phyloP scores from a whole-genome alignment of 805 yeast genomes.

The Kazachstania taianensis region DNA sequence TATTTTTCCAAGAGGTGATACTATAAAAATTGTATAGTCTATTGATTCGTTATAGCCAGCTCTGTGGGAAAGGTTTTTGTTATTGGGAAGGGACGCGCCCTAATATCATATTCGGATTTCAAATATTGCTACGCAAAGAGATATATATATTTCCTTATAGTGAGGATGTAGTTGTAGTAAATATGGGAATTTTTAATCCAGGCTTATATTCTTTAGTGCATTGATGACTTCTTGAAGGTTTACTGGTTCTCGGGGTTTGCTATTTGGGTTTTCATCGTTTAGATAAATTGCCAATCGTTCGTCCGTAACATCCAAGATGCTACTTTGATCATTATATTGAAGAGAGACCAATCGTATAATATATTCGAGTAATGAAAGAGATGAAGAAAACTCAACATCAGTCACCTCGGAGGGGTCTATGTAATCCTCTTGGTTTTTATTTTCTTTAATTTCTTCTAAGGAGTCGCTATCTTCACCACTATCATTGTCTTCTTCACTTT shows the following conservation, averaged over 20 bases:
- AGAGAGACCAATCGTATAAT: conserved; percentile 47
- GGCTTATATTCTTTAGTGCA: conserved; percentile 3
- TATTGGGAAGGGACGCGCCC: too few species aligned
- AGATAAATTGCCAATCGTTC: conserved; percentile 54
- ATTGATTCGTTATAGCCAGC: too few species aligned
- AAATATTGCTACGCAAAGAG: too few species aligned
- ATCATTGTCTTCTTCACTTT: conserved; percentile 14
- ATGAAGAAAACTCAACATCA: conserved; percentile 26
- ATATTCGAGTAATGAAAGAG: conserved; percentile 55
- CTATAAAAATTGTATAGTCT: too few species aligned
- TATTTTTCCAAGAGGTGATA: too few species aligned
- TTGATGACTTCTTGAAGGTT: conserved; percentile 4
- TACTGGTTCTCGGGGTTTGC: conserved; percentile 4
- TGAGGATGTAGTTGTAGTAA: too few species aligned
- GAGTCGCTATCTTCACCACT: conserved; percentile 3
- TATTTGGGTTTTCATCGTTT: conserved; percentile 39
- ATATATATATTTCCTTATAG: too few species aligned
- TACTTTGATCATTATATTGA: conserved; percentile 48
- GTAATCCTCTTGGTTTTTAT: conserved; percentile 2
- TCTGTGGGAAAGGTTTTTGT: too few species aligned
- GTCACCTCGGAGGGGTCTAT: background rate
- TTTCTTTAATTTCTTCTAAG: conserved; percentile 24
- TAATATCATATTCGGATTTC: too few species aligned
- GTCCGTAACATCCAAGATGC: conserved; percentile 49
- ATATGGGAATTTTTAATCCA: conserved; percentile 1